A percentile compares a stretch with the other conserved stretches of the same genome.
Evolutionary conservation across 1,284 basidiomycete genomes (phyloP).

Genomic region (Coniophora puteana): DNA sequence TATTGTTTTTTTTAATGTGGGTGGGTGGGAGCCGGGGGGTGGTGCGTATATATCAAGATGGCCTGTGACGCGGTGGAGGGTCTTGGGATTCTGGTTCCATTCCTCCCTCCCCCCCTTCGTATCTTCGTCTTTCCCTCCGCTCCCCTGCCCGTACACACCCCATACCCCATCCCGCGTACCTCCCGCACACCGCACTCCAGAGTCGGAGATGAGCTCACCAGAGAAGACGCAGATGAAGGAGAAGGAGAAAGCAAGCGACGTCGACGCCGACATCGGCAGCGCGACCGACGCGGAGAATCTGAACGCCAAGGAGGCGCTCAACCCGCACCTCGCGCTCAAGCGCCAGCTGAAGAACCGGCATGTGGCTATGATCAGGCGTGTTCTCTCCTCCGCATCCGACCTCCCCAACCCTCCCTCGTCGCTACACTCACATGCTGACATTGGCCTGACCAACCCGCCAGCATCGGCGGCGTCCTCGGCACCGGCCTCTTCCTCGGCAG

Average conservation of each 20-base stretch:
- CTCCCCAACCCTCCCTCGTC: background rate
- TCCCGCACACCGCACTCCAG: too few species aligned
- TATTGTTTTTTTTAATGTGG: too few species aligned
- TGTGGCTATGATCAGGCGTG: conserved; percentile 29
- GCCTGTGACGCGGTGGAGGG: too few species aligned
- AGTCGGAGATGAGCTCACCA: too few species aligned
- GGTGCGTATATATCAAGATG: too few species aligned
- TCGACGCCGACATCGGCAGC: conserved; percentile 4
- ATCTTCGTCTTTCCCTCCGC: too few species aligned
- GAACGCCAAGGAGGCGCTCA: background rate
- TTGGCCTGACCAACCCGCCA: too few species aligned
- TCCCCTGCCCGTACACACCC: background rate
- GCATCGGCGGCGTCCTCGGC: conserved; percentile 43
- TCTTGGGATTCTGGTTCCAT: too few species aligned
- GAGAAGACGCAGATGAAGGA: too few species aligned
- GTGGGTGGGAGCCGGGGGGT: too few species aligned
- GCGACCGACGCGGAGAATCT: background rate
- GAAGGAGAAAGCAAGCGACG: conserved; percentile 3
- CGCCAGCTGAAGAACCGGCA: conserved; percentile 29
- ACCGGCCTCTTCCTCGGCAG: conserved; percentile 44
- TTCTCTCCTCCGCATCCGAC: too few species aligned
- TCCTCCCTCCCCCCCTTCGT: too few species aligned
- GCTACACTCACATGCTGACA: background rate
- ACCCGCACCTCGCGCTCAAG: conserved; percentile 9
- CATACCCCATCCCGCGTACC: background rate